Evolutionary conservation across 2,329 filamentous ascomycete genomes (phyloP), one percentile per base, ranked within the genome.

Genomic region (Nigrospora oryzae): DNA sequence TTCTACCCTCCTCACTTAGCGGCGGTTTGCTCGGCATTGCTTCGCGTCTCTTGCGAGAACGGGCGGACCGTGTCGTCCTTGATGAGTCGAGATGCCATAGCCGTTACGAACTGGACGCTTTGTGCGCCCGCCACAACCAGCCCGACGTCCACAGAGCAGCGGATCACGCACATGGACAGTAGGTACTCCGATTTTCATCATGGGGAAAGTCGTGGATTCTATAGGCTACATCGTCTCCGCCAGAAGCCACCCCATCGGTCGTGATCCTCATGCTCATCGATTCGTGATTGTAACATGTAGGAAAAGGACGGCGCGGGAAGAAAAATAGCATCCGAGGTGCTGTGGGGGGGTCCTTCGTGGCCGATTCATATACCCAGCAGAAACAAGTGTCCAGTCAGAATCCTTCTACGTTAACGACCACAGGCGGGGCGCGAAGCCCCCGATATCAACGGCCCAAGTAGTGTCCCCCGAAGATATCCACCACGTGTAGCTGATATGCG

Each of bases 331-430:
- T 28, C 23, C 23, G 23, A 28, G 23, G 7, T 28, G 23, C 23
- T 50, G 45, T 53, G 56, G 59, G 58, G n/a, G 59, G 49, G 52
- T 51, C 50, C 50, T 51, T 54, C 50, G 53, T 59, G 54, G 56
- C 56, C 51, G 56, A 53, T 51, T 54, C 56, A 56, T 58, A 57
- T 60, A 58, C 59, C 60, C 63, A 68, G 67, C 60, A 59, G 57
- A 66, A 65, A 67, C 63, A 65, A 63, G 59, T 61, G 60, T 67
- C 67, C 65, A 70, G 65, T 68, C 67, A 67, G 56, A 62, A 49
- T 58, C 58, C 60, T 59, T 61, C 62, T 56, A 58, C 61, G 59
- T 59, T 23, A 64, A 66, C 60, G 61, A 68, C 65, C 64, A 63
- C 63, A 59, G 62, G 61, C 30, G 62, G 63, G 58, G 60, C 60